phyloP scores from a whole-genome alignment of 1,284 basidiomycete genomes.

The Fistulinella cinereoalba region DNA sequence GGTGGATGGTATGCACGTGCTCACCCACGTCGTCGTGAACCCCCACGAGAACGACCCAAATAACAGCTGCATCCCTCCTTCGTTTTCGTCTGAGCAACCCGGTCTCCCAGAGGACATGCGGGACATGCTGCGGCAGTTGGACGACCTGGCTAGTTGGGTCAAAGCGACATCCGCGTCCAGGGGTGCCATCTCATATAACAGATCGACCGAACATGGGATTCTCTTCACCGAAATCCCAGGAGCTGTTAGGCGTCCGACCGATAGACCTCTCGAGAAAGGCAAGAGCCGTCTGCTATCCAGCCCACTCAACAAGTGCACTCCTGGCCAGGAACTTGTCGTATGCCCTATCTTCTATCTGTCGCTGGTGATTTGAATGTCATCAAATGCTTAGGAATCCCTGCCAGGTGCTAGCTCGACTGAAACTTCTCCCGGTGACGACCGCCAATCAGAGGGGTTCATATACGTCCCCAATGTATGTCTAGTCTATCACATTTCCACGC shows the following conservation, averaged over 20 bases:
- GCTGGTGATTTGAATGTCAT: not conserved
- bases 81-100: not conserved
- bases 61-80: not conserved
- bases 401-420: not conserved
- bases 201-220: conserved; percentile 3
- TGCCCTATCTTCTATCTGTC: conserved; percentile 3
- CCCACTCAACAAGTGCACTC: not conserved
- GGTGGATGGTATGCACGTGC: conserved; percentile 12
- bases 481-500: not conserved
- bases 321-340: conserved; percentile 13
- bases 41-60: not conserved
- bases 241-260: not conserved
- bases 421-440: not conserved
- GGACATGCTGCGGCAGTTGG: conserved; percentile 27
- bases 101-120: conserved; percentile 31
- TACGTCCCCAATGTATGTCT: conserved; percentile 26
- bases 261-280: conserved; percentile 15
- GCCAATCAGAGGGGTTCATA: conserved; percentile 23
- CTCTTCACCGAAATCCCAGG: not conserved
- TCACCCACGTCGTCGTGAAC: conserved; percentile 16
- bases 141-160: conserved; percentile 32
- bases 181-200: conserved; percentile 2
- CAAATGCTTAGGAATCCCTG: conserved; percentile 13
- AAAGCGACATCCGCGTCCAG: conserved; percentile 19
- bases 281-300: conserved; percentile 20